Base-by-base conservation (phyloP, 2,329 filamentous ascomycete genomes). In the Colletotrichum sp. region DNA sequence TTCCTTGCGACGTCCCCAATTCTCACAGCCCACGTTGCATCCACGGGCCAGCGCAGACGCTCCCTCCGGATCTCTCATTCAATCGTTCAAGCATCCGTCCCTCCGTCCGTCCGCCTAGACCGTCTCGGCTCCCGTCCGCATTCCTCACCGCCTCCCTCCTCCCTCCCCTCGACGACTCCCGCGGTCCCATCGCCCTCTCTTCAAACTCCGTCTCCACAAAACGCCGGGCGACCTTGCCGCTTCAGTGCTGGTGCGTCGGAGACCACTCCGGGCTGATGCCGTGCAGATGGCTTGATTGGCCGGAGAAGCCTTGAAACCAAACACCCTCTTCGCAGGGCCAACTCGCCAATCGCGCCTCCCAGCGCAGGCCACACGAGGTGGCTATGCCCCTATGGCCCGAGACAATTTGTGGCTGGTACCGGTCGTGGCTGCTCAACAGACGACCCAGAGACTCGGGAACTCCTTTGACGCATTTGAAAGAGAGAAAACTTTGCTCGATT, bases 221-320 rank as follows among this genome's bases (percentile, higher is more conserved):
- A 64, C 28, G 1, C 70, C 70, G 73, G 70, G 28, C 60, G 64
- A 59, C 43, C 70, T 73, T 76, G 65, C 74, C 72, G 60, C 66
- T 75, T 76, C 60, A 36, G 74, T 74, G 26, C 61, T 76, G 72
- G 74, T 70, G 71, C 18, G 71, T 76, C 71, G 71, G 74, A 71
- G 74, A 76, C 48, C 21, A n/a, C 65, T 76, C 71, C 74, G 71
- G 36, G 30, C 16, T n/a, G 28, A 55, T 18, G n/a, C 7, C 30
- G 28, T 43, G 60, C 60, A 65, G 63, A 52, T 28, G 24, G 52
- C 30, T 32, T 70, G 60, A 75, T 76, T 76, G 74, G 74, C 55
- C 48, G 61, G 48, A 16, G 12, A 6, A 7, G n/a, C 55, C 60
- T 57, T 55, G 66, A 39, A 70, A 60, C 60, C 36, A 55, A 71